Evolutionary conservation across 768 basidiomycete species (phyloP).

Genomic region (Cystobasidium onofrii): DNA sequence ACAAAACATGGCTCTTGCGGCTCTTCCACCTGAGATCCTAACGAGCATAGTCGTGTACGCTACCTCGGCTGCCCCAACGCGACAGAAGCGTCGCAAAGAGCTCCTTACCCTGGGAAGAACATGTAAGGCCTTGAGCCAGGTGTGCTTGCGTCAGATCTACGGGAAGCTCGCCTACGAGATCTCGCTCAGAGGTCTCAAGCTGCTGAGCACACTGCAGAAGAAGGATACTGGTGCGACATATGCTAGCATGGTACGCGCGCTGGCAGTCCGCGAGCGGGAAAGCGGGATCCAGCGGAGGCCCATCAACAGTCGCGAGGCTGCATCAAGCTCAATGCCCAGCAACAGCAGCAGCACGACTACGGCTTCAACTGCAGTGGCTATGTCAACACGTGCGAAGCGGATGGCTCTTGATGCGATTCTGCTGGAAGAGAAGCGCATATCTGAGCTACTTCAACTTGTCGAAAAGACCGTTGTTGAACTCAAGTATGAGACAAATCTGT

Average conservation of each 20-base stretch:
- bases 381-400: background rate
- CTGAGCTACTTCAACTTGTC: background rate
- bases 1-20: background rate
- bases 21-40: conserved; percentile 4
- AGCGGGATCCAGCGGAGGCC: background rate
- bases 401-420: background rate
- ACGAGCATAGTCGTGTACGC: background rate
- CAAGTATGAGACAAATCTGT: conserved; percentile 27
- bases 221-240: background rate
- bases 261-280: conserved; percentile 23
- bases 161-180: conserved; percentile 27
- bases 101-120: background rate
- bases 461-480: conserved; percentile 2
- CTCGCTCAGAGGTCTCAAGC: conserved; percentile 10
- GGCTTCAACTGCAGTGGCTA: background rate
- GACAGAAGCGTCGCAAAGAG: conserved; percentile 11
- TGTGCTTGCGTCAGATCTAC: conserved; percentile 18
- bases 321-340: background rate
- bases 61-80: conserved; percentile 10
- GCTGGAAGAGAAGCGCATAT: conserved; percentile 4
- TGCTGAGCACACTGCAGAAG: conserved; percentile 5
- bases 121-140: conserved; percentile 6
- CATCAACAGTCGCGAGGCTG: background rate
- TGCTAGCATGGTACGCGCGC: conserved; percentile 15
- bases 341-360: background rate